phyloP scores from a whole-genome alignment of 441 rosid genomes.

The Melianthus villosus region DNA sequence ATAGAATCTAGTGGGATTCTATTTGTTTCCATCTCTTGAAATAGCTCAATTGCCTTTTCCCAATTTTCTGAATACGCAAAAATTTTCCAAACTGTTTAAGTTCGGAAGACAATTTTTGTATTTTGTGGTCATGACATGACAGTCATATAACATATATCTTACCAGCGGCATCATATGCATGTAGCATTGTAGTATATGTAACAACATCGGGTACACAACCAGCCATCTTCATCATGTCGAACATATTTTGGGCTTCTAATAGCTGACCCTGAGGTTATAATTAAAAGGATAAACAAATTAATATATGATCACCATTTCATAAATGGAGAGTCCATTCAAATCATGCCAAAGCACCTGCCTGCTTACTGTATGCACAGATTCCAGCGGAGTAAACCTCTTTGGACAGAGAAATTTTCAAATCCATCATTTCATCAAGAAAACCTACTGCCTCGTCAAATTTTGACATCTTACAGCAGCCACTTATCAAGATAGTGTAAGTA shows the following conservation, averaged over 20 bases:
- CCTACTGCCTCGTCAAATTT: slow-evolving; percentile 52
- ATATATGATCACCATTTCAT: not conserved
- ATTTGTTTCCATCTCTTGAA: slow-evolving; percentile 60
- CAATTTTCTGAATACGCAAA: slow-evolving; percentile 35
- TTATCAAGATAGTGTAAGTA: slow-evolving; percentile 65
- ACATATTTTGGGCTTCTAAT: slow-evolving; percentile 59
- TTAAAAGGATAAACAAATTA: slow-evolving; percentile 1
- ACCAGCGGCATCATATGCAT: slow-evolving; percentile 62
- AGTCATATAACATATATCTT: slow-evolving; percentile 7
- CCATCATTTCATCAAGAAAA: slow-evolving; percentile 48
- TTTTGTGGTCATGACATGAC: too few species aligned
- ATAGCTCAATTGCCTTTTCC: slow-evolving; percentile 46
- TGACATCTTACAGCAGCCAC: slow-evolving; percentile 64
- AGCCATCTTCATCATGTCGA: slow-evolving; percentile 53
- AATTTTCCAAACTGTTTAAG: slow-evolving; percentile 11
- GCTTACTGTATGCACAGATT: slow-evolving; percentile 58
- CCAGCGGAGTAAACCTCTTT: slow-evolving; percentile 66
- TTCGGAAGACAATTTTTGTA: too few species aligned
- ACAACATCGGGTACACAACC: slow-evolving; percentile 62
- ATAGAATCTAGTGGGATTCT: slow-evolving; percentile 47
- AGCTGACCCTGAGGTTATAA: slow-evolving; percentile 37
- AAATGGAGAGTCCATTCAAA: not conserved
- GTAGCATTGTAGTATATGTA: slow-evolving; percentile 71
- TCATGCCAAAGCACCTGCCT: slow-evolving; percentile 31
- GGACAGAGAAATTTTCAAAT: slow-evolving; percentile 42